Evolutionary conservation across 768 basidiomycete species (phyloP).

Genomic region (Lentinula raphanica): DNA sequence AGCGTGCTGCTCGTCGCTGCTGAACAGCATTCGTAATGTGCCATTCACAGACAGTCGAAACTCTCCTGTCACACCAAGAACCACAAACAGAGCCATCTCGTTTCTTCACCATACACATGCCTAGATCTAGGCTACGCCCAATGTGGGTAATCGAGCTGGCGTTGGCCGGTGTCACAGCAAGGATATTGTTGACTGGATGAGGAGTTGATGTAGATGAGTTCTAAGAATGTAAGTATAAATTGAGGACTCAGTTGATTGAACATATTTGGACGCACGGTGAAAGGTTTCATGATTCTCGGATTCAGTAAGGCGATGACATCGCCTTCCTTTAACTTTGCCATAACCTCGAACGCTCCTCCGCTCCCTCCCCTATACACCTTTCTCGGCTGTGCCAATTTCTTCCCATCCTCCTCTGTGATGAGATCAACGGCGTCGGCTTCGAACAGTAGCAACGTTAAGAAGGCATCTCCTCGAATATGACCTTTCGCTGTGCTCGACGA

Average conservation of each 20-base stretch:
- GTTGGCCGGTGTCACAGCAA: conserved; percentile 83
- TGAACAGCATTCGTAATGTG: conserved; percentile 83
- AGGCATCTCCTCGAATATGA: conserved; percentile 74
- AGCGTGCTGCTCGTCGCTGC: conserved; percentile 62
- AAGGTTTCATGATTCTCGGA: conserved; percentile 81
- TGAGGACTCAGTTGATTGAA: not conserved
- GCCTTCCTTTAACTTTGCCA: conserved; percentile 82
- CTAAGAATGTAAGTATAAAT: not conserved
- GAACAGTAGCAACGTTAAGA: conserved; percentile 79
- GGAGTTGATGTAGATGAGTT: conserved; percentile 51
- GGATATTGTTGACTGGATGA: conserved; percentile 74
- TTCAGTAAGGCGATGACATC: conserved; percentile 89
- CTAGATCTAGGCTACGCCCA: conserved; percentile 82
- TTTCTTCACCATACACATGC: conserved; percentile 73
- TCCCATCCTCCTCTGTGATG: conserved; percentile 45
- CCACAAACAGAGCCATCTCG: conserved; percentile 79
- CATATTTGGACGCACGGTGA: conserved; percentile 46
- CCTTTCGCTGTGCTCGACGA: conserved; percentile 50
- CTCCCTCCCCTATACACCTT: conserved; percentile 86
- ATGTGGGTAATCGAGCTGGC: conserved; percentile 78
- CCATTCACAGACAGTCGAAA: conserved; percentile 85
- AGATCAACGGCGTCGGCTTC: conserved; percentile 74
- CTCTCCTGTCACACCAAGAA: conserved; percentile 88
- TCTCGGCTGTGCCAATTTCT: conserved; percentile 40
- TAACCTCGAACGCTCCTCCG: conserved; percentile 85